Percentiles rank a stretch among this genome's conserved stretches.
Conservation (phyloP, 306 rosid genomes). For the Senna siamea region DNA sequence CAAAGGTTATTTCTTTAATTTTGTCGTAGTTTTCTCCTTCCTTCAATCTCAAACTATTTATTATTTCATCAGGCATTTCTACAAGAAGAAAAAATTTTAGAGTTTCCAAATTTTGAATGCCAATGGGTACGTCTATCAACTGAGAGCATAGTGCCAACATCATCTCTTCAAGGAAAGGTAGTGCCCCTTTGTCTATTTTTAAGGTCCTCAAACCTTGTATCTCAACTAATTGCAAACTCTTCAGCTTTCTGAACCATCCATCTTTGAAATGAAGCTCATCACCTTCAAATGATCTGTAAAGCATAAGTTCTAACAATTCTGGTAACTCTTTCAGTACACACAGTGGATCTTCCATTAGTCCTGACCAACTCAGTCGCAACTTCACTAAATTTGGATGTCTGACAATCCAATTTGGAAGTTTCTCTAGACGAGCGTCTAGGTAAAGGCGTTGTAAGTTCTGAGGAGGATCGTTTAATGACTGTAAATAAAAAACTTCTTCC, state of each 20-base stretch:
- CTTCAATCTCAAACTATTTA: neutral
- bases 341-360: neutral
- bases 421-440: neutral
- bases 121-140: neutral
- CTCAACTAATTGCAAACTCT: neutral
- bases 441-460: neutral
- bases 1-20: neutral
- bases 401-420: neutral
- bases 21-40: neutral
- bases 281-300: neutral
- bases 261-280: slow-evolving; percentile 18
- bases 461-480: neutral
- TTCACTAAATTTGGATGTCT: neutral
- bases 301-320: neutral
- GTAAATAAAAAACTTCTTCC: neutral
- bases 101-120: neutral
- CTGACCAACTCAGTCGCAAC: neutral
- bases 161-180: neutral
- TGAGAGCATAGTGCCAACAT: neutral
- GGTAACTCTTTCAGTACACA: neutral
- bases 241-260: slow-evolving; percentile 1
- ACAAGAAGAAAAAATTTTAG: neutral
- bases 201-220: neutral
- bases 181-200: slow-evolving; percentile 13
- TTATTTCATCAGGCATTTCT: neutral